Percentiles rank a stretch among this genome's conserved stretches.
Evolutionary conservation across 192 early-diverging fungal genomes (phyloP).

Genomic region (Coemansia asiatica): DNA sequence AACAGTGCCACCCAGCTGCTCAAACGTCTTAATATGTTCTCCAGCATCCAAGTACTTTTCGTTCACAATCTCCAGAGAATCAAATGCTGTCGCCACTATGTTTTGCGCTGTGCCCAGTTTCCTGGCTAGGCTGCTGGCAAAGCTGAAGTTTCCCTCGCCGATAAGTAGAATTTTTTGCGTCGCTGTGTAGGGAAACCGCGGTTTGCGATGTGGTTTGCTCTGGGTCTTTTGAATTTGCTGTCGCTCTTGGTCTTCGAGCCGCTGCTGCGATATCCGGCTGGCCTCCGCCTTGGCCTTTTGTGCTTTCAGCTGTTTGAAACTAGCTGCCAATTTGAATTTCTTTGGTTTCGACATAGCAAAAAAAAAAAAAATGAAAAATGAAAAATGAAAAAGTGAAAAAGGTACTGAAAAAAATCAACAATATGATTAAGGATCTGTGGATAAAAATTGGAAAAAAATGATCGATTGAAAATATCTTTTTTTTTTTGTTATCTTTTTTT

Average conservation of each 20-base stretch:
- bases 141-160: constrained; percentile 96
- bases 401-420: background rate
- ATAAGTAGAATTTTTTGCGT: constrained; percentile 69
- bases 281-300: constrained; percentile 20
- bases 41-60: constrained; percentile 74
- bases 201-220: constrained; percentile 6
- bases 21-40: constrained; percentile 61
- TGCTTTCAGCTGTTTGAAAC: constrained; percentile 10
- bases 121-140: constrained; percentile 70
- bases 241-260: too few species aligned
- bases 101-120: constrained; percentile 59
- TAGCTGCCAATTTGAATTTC: constrained; percentile 16
- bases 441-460: background rate
- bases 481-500: background rate
- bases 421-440: background rate
- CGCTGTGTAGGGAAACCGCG: constrained; percentile 55
- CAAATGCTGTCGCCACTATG: constrained; percentile 76
- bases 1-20: constrained; percentile 64
- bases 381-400: background rate
- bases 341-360: constrained; percentile 24
- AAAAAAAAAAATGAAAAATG: background rate
- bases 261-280: background rate
- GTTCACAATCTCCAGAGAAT: constrained; percentile 62
- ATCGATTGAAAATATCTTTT: background rate
- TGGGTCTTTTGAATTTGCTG: constrained; percentile 4